phyloP scores from a whole-genome alignment of 2,329 filamentous ascomycete genomes.

The Verticillium isaacii region DNA sequence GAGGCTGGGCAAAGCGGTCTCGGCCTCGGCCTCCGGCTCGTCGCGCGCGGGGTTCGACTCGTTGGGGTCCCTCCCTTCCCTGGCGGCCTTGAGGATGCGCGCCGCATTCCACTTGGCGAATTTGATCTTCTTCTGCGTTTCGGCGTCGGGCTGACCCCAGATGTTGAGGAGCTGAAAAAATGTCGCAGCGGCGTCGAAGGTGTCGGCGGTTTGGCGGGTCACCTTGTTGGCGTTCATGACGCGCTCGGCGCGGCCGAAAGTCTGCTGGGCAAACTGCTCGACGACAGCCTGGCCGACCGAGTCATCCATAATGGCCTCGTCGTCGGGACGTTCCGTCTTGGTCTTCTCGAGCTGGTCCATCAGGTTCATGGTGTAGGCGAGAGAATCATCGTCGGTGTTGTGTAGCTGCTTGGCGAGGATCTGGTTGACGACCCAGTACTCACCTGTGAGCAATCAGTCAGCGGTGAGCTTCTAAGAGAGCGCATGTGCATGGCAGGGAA shows the following conservation, averaged over 20 bases:
- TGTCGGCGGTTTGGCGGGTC: constrained; percentile 81
- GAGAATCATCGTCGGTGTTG: constrained; percentile 69
- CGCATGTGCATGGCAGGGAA: too few species aligned
- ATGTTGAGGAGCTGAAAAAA: constrained; percentile 86
- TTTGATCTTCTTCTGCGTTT: constrained; percentile 82
- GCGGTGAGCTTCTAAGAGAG: background rate
- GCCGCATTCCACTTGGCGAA: constrained; percentile 95
- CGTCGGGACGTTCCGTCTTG: constrained; percentile 66
- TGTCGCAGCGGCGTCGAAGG: constrained; percentile 85
- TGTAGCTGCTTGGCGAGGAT: constrained; percentile 81
- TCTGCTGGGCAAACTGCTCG: constrained; percentile 88
- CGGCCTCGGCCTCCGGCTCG: constrained; percentile 41
- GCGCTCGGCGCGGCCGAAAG: constrained; percentile 78
- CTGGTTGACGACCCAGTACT: constrained; percentile 90
- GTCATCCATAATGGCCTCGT: constrained; percentile 84
- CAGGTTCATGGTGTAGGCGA: constrained; percentile 72
- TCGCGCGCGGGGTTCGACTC: constrained; percentile 73
- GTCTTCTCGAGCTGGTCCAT: constrained; percentile 90
- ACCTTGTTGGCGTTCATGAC: constrained; percentile 79
- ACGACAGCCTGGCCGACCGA: constrained; percentile 84
- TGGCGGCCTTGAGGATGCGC: constrained; percentile 85
- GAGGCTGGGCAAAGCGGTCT: constrained; percentile 40
- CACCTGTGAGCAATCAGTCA: constrained; percentile 45
- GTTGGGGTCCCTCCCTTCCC: constrained; percentile 88
- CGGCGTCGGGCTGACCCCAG: constrained; percentile 72